Conservation (phyloP, 352 stramenopile species). For the Phytophthora pluvialis region DNA sequence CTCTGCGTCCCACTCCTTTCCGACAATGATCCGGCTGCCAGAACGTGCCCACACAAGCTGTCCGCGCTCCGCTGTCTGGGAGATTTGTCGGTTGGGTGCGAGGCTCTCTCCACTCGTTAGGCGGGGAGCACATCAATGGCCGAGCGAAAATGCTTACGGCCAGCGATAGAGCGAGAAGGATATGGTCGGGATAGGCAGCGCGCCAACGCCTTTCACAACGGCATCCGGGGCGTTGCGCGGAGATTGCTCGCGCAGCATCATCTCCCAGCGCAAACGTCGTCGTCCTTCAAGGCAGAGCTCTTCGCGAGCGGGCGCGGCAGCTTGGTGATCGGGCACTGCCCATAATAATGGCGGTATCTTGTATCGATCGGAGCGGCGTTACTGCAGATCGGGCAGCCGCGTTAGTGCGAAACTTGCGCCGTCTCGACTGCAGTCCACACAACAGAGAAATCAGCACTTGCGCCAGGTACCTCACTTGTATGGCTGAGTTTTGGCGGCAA, state of each 20-base stretch:
- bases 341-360: too few relatives aligned
- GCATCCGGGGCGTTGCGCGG: not conserved
- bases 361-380: not conserved
- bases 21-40: conserved; percentile 23
- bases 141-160: not conserved
- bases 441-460: too few relatives aligned
- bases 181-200: conserved; percentile 9
- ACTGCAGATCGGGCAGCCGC: not conserved
- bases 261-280: not conserved
- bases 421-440: too few relatives aligned
- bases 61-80: not conserved
- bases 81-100: not conserved
- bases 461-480: not conserved
- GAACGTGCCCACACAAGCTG: conserved; percentile 10
- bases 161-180: not conserved
- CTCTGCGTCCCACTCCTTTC: conserved; percentile 24
- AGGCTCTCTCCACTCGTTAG: not conserved
- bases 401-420: not conserved
- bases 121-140: not conserved
- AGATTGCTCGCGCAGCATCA: not conserved
- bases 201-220: conserved; percentile 15
- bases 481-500: conserved; percentile 10
- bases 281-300: not conserved
- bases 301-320: not conserved
- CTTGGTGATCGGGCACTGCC: conserved; percentile 1